Base-by-base conservation (phyloP, 2,329 filamentous ascomycete species). In the Nigrograna mackinnonii region DNA sequence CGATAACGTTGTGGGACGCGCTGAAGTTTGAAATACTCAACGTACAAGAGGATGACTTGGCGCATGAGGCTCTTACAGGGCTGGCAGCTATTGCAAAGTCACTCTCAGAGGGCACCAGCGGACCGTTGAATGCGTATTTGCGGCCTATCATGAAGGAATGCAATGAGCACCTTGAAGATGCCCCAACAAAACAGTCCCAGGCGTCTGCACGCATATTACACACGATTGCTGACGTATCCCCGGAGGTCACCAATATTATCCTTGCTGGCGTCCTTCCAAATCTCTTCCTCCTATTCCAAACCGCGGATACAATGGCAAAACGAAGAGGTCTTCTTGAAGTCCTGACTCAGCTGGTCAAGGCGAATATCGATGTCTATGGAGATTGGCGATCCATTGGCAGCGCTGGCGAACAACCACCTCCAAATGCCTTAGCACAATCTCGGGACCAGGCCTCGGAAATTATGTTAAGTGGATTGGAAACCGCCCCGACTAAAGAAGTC, bases 11-110 rank as follows among this genome's bases (percentile, higher is more conserved):
- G 2, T 87, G 84, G 84, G 83, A 86, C 52, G 77, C 82, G 6
- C 62, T 87, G 38, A 87, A 86, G 59, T 87, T 85, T 52, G 84
- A 87, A 55, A 79, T 87, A 9, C 70, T 87, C 12, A 85, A 83
- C 50, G 78, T 80, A 0, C 81, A 85, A 60, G 84, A 87, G 54
- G 82, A 86, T 41, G 80, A 85, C 37, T 67, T 87, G 6, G 81
- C 82, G 0, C 72, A 82, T 36, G 78, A 80, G 53, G 79, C 84
- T 5, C 64, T 86, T 13, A 67, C 72, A 17, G 77, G 75, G 2
- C 63, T 86, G 6, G 73, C 76, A 40, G 68, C 73, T 16, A 80
- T 86, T 43, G 77, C 80, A 13, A 69, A 68, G 39, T 75, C 78
- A 17, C 68, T 87, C 6, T 80, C 80, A 16, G 40, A 72, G 66